Evolutionary conservation across 805 yeast species (phyloP).

Genomic region (Candida mattraensis): DNA sequence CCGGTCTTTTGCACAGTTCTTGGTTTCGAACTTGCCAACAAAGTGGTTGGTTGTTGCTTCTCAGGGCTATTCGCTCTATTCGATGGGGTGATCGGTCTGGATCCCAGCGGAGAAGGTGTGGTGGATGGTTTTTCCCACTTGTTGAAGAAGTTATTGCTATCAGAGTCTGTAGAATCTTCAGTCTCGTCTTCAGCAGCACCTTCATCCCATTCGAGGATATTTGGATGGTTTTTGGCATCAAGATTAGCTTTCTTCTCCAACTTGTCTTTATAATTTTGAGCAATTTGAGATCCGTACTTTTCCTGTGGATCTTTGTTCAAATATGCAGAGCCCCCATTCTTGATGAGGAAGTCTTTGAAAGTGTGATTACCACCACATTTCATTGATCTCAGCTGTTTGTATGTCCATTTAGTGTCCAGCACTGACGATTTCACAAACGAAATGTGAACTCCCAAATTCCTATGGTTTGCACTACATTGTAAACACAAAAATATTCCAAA

Average conservation of each 20-base stretch:
- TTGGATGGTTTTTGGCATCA: slow-evolving; percentile 74
- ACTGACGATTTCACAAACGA: slow-evolving; percentile 91
- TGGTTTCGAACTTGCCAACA: slow-evolving; percentile 29
- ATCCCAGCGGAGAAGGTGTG: slow-evolving; percentile 46
- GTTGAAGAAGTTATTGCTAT: slow-evolving; percentile 81
- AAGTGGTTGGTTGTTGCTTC: slow-evolving; percentile 26
- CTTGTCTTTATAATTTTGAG: slow-evolving; percentile 78
- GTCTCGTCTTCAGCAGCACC: slow-evolving; percentile 37
- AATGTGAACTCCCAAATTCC: slow-evolving; percentile 94
- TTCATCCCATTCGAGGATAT: slow-evolving; percentile 64
- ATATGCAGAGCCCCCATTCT: slow-evolving; percentile 80
- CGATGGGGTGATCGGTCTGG: slow-evolving; percentile 45
- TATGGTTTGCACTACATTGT: slow-evolving; percentile 93
- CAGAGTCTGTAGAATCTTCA: slow-evolving; percentile 61
- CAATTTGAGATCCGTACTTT: slow-evolving; percentile 79
- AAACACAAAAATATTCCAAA: slow-evolving; percentile 91
- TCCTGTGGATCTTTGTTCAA: slow-evolving; percentile 66
- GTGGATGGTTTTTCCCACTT: slow-evolving; percentile 85
- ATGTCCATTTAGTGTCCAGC: slow-evolving; percentile 86
- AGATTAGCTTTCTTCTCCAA: slow-evolving; percentile 63
- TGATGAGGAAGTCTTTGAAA: slow-evolving; percentile 78
- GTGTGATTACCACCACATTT: slow-evolving; percentile 90
- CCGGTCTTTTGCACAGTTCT: slow-evolving; percentile 32
- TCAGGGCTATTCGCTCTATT: slow-evolving; percentile 24
- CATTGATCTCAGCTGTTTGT: slow-evolving; percentile 85